These are phyloP conservation scores for Aspergillus fructus DNA, from an alignment of 2,329 filamentous ascomycete species.

Conservation along the genomic window DNA sequence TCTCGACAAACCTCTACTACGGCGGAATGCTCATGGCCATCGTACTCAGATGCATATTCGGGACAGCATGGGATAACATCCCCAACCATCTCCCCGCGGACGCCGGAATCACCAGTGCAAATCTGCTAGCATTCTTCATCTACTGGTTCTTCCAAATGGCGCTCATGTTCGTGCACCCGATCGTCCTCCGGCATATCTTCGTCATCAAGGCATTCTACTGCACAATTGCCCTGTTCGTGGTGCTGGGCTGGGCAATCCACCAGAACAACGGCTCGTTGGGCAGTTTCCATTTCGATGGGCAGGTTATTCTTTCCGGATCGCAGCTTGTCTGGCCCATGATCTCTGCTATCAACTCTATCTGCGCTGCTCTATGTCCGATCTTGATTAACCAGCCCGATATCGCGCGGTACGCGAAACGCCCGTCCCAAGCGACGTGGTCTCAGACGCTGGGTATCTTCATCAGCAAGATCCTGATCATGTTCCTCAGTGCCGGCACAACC, in stretches of 20 bases:
- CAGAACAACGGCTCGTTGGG: neutral
- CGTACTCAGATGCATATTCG: constrained; percentile 5
- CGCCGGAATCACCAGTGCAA: neutral
- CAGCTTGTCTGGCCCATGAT: constrained; percentile 6
- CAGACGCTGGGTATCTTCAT: neutral
- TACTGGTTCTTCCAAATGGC: constrained; percentile 1
- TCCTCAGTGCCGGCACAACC: neutral
- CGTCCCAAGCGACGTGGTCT: neutral
- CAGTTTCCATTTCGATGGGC: neutral
- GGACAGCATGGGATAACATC: neutral
- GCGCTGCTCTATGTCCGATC: neutral
- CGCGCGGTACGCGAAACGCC: neutral
- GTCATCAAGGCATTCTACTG: neutral
- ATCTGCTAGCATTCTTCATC: neutral
- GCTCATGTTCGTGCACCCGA: constrained; percentile 1
- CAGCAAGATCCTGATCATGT: neutral
- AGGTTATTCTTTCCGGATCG: neutral
- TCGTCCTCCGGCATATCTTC: neutral
- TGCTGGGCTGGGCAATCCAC: neutral
- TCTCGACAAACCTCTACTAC: constrained; percentile 36
- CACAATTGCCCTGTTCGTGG: constrained; percentile 3
- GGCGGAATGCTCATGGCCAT: neutral
- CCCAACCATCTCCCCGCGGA: neutral
- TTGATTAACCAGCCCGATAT: constrained; percentile 5
- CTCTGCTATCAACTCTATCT: constrained; percentile 1